These are phyloP conservation scores for Starmerella bombicola DNA, from an alignment of 805 yeast genomes.

Conservation along the genomic window DNA sequence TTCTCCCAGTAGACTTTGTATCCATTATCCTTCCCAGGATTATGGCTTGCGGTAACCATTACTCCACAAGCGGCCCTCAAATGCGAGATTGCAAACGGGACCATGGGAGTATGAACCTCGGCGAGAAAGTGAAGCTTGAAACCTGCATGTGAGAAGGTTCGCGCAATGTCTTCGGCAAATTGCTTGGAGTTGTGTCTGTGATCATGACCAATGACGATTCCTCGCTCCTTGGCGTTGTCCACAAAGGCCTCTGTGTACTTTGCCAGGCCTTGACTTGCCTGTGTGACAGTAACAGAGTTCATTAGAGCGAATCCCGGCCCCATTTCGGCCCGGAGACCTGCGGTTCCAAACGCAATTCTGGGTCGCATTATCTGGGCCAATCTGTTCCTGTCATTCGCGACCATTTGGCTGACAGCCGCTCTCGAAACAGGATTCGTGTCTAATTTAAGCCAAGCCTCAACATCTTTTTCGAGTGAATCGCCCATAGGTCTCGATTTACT, in stretches of 20 bases:
- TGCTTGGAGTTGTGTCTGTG: constrained; percentile 70
- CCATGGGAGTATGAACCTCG: constrained; percentile 72
- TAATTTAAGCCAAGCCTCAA: constrained; percentile 14
- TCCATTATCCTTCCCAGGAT: constrained; percentile 57
- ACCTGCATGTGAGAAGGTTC: constrained; percentile 57
- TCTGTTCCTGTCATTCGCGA: constrained; percentile 11
- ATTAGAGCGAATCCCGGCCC: constrained; percentile 80
- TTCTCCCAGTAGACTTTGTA: constrained; percentile 87
- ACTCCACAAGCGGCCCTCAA: constrained; percentile 64
- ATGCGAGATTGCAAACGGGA: constrained; percentile 70
- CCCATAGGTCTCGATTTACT: too few species aligned
- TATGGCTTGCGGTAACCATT: constrained; percentile 51
- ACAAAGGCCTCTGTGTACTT: constrained; percentile 26
- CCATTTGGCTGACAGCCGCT: constrained; percentile 6
- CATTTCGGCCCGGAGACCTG: constrained; percentile 81
- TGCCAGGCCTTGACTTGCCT: constrained; percentile 50
- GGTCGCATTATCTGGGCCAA: constrained; percentile 15
- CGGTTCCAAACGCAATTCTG: constrained; percentile 79
- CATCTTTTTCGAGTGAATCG: neutral
- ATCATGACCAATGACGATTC: constrained; percentile 79
- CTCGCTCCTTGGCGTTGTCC: constrained; percentile 27
- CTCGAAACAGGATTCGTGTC: constrained; percentile 10
- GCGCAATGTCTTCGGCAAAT: constrained; percentile 69
- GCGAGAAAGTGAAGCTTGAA: constrained; percentile 46
- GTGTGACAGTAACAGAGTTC: constrained; percentile 80